Evolutionary conservation across 1,139 yeast species (phyloP).

Genomic region (Geotrichum bryndzae): DNA sequence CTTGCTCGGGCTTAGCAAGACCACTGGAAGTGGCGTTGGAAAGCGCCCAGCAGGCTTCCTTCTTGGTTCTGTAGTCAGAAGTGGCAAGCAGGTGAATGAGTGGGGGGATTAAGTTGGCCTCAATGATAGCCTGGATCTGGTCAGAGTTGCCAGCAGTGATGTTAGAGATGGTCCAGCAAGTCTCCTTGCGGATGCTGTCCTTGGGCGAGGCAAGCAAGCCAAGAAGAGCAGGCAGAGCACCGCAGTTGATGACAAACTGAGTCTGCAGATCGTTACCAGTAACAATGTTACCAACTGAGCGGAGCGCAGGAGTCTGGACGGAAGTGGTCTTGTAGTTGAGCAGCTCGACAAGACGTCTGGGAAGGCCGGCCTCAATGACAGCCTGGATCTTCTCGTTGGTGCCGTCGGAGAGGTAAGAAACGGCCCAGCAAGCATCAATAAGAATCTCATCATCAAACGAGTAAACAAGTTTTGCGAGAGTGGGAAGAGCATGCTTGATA

Average conservation of each 20-base stretch:
- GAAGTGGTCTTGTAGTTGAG: conserved; percentile 74
- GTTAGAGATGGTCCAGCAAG: conserved; percentile 97
- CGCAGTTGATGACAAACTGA: conserved; percentile 88
- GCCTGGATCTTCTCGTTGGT: conserved; percentile 91
- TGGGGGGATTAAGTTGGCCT: conserved; percentile 89
- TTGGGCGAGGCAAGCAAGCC: conserved; percentile 77
- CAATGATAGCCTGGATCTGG: conserved; percentile 95
- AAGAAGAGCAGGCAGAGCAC: conserved; percentile 80
- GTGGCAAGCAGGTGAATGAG: conserved; percentile 70
- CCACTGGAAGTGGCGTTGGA: conserved; percentile 98
- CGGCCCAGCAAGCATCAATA: conserved; percentile 98
- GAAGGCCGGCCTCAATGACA: conserved; percentile 92
- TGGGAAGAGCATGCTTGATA: conserved; percentile 84
- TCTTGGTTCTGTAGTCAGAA: conserved; percentile 93
- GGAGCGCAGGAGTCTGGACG: conserved; percentile 93
- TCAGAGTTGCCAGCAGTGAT: conserved; percentile 95
- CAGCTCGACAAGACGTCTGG: conserved; percentile 86
- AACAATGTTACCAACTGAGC: conserved; percentile 96
- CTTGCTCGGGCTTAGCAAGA: conserved; percentile 79
- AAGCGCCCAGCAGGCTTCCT: conserved; percentile 99
- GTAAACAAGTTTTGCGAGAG: conserved; percentile 83
- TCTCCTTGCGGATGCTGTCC: conserved; percentile 92
- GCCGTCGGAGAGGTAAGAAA: conserved; percentile 90
- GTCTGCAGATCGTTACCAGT: conserved; percentile 96
- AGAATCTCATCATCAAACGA: conserved; percentile 88